Percentiles rank a stretch among this genome's conserved stretches.
These are phyloP conservation scores for Aspergillus hiratsukae DNA, from an alignment of 2,329 filamentous ascomycete species.

Conservation along the genomic window DNA sequence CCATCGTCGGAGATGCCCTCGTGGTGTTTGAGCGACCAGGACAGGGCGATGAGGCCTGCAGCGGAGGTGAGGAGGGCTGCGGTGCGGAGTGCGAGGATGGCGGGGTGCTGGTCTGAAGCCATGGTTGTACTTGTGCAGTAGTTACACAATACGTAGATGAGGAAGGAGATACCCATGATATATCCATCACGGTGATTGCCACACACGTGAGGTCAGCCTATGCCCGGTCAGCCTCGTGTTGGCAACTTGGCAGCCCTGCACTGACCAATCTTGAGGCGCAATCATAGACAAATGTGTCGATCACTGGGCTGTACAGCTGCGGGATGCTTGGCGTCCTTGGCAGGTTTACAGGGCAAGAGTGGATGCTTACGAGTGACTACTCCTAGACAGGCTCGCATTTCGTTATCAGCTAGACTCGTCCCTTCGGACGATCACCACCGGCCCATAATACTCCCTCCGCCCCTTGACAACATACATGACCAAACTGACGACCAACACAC, in stretches of 20 bases:
- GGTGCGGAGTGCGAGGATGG: neutral
- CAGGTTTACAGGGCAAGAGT: neutral
- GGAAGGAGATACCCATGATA: too few species aligned
- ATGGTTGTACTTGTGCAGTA: neutral
- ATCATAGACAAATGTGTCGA: neutral
- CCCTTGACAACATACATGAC: slow-evolving; percentile 37
- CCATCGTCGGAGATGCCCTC: neutral
- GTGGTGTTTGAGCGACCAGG: neutral
- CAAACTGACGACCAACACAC: slow-evolving; percentile 36
- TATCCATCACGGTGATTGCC: too few species aligned
- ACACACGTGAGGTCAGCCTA: too few species aligned
- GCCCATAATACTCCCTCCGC: slow-evolving; percentile 27
- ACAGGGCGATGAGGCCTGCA: neutral
- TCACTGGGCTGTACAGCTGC: neutral
- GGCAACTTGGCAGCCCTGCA: too few species aligned
- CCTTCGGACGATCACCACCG: slow-evolving; percentile 18
- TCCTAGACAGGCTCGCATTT: neutral
- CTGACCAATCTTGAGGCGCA: neutral
- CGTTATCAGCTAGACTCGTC: neutral
- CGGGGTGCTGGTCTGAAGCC: neutral
- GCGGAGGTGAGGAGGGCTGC: neutral
- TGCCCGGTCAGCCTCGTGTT: too few species aligned
- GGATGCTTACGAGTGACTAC: neutral
- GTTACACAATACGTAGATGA: too few species aligned
- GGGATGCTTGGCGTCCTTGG: neutral